Evolutionary conservation across 2,329 filamentous ascomycete genomes (phyloP), one percentile per base, ranked within the genome.

Genomic region (Phyllosticta paracitricarpa): DNA sequence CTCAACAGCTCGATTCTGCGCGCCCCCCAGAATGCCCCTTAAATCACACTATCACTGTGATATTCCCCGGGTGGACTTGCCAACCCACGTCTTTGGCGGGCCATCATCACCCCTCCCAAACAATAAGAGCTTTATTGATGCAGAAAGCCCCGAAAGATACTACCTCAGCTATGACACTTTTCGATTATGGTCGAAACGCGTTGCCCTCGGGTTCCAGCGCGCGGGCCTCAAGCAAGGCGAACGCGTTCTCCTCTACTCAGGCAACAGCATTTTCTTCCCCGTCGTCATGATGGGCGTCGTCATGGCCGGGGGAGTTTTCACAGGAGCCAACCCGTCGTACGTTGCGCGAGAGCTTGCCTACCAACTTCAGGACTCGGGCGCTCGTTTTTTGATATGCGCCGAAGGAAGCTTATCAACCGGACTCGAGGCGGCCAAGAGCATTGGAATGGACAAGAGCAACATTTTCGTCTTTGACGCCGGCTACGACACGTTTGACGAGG

Each of bases 221-320:
- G 79, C 82, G 17, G 89, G 89, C 0, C 75, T 93, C 19, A 75
- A 84, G 64, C 76, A 77, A 0, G 87, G 88, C 10, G 89, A 91
- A 66, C 83, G 88, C 2, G 83, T 93, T 4, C 76, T 93, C 55
- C 75, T 93, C 22, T 92, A 87, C 73, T 86, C 87, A 0, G 82
- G 84, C 24, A 93, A 92, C 73, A 86, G 82, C 65, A 72, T 93
- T 14, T 89, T 87, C 75, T 89, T 87, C 69, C 87, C 89, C 0
- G 78, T 83, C 0, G 77, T 89, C 1, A 83, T 92, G 59, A 79
- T 91, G 72, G 89, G 89, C 17, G 79, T 88, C 22, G 78, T 91
- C 57, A 91, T 91, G 84, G 88, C 89, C 0, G 88, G 88, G 3
- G 88, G 88, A 1, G 77, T 93, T 59, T 93, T 93, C 75, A 88